These are phyloP conservation scores for Capsella bursapastoris DNA, from an alignment of 345 rosid genomes.

Conservation along the genomic window DNA sequence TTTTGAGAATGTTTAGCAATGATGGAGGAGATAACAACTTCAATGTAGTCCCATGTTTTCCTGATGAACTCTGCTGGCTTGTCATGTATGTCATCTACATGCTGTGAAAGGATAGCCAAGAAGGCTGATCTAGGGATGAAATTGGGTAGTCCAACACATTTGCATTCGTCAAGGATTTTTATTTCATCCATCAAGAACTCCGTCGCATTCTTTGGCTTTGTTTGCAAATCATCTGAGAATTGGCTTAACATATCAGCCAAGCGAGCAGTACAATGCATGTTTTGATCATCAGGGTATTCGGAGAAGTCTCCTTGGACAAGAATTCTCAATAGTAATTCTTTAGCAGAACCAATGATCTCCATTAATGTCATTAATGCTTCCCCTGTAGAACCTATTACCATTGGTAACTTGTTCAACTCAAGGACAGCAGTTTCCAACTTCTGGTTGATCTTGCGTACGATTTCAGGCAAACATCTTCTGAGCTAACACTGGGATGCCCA, in stretches of 20 bases:
- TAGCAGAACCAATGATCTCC: conserved; percentile 50
- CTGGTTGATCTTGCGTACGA: conserved; percentile 38
- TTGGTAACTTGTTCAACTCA: conserved; percentile 53
- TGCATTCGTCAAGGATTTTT: conserved; percentile 30
- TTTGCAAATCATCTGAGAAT: conserved; percentile 18
- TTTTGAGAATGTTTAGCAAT: background rate
- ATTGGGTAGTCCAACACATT: conserved; percentile 17
- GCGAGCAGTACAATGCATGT: conserved; percentile 28
- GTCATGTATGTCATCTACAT: background rate
- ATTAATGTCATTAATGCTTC: conserved; percentile 53
- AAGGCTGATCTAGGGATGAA: conserved; percentile 17
- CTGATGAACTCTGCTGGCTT: conserved; percentile 29
- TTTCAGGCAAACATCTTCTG: conserved; percentile 46
- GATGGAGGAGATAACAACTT: background rate
- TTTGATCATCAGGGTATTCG: conserved; percentile 46
- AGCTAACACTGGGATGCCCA: conserved; percentile 48
- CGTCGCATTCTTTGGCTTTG: background rate
- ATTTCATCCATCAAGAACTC: conserved; percentile 32
- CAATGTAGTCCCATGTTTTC: conserved; percentile 34
- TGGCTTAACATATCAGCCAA: conserved; percentile 27
- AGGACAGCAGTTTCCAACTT: conserved; percentile 52
- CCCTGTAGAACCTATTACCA: conserved; percentile 25
- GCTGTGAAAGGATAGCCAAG: background rate
- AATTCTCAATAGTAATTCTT: conserved; percentile 50
- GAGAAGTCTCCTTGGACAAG: conserved; percentile 54